Base-by-base conservation (phyloP, 1,284 basidiomycete genomes). In the Thecaphora frezii region DNA sequence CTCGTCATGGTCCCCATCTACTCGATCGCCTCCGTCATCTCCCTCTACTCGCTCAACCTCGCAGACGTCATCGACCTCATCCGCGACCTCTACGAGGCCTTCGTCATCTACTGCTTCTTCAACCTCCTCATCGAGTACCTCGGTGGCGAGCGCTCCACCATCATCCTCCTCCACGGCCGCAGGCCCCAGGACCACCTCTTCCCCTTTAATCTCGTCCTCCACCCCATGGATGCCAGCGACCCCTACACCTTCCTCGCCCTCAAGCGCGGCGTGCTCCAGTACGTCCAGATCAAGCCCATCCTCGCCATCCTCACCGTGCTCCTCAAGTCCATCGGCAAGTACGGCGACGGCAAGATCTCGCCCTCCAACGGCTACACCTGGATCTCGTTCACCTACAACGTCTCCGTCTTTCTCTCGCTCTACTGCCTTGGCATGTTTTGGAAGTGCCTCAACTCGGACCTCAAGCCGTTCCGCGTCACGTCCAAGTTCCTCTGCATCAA, bases 1-100 rank as follows among this genome's bases (percentile, higher is more conserved):
- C 90, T 98, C 87, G 73, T 97, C 70, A 97, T 97, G 93, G 91
- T 97, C 3, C 92, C 93, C 2, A 82, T 97, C 44, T 97, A 97
- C 79, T 91, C 88, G 1, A 83, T 97, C 22, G 86, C 93, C 0
- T 94, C 91, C 2, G 83, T 94, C 69, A 93, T 97, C 63, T 92
- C 94, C 1, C 83, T 99, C 45, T 93, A 93, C 82, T 97, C 93
- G 0, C 83, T 97, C 49, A 88, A 94, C 74, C 90, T 91, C 1
- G 94, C 94, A 0, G 97, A 97, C 81, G 89, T 96, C 69, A 96
- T 99, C 69, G 94, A 98, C 78, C 90, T 87, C 22, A 83, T 97
- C 54, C 85, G 94, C 39, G 96, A 99, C 79, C 86, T 98, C 13
- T 98, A 99, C 81, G 94, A 99, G 57, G 93, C 92, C 1, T 97